Conservation (phyloP, 2,329 filamentous ascomycete species). For the Sclerotiophoma versabilis region DNA sequence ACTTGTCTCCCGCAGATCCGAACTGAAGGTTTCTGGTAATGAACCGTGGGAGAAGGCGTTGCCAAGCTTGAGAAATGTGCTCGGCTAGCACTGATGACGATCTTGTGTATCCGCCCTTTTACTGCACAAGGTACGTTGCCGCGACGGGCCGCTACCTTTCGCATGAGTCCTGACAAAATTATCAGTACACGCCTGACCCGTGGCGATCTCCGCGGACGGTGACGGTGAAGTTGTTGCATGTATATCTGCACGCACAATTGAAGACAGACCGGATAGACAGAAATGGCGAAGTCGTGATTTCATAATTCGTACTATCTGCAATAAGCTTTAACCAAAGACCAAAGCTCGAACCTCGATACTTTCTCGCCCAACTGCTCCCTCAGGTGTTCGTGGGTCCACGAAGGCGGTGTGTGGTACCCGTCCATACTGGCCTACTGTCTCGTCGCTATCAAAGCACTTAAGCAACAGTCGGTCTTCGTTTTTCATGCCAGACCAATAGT, state of each 20-base stretch:
- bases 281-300: not conserved
- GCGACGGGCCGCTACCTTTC: not conserved
- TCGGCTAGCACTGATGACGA: constrained; percentile 7
- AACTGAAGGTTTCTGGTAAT: not conserved
- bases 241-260: too few relatives aligned
- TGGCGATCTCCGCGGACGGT: not conserved
- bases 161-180: not conserved
- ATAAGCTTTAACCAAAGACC: constrained; percentile 69
- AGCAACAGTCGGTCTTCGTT: constrained; percentile 75
- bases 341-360: constrained; percentile 89
- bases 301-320: not conserved
- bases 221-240: not conserved
- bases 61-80: constrained; percentile 8
- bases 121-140: not conserved
- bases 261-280: too few relatives aligned
- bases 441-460: constrained; percentile 78
- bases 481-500: constrained; percentile 81
- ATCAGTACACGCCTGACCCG: not conserved
- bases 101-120: constrained; percentile 2
- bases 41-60: constrained; percentile 6
- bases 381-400: constrained; percentile 72
- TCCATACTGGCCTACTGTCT: constrained; percentile 36
- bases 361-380: constrained; percentile 75
- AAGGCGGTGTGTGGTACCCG: constrained; percentile 66
- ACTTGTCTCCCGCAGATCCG: not conserved